Conservation (phyloP, 306 rosid species). For the Pyrus communis region DNA sequence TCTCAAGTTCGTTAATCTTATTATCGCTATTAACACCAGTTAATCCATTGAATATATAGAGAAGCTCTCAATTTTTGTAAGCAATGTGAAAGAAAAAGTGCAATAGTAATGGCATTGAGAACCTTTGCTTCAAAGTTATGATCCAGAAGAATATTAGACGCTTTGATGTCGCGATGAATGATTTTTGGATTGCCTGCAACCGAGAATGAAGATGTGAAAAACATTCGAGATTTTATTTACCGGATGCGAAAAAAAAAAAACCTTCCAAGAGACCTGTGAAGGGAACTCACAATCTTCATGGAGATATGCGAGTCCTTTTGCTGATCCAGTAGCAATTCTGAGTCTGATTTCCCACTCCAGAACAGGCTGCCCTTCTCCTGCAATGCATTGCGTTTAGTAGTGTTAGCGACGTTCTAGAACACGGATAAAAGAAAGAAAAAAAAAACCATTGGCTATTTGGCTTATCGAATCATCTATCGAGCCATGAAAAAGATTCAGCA, state of each 20-base stretch:
- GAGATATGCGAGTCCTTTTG: slow-evolving; percentile 53
- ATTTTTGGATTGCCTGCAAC: slow-evolving; percentile 48
- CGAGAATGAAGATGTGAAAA: not conserved
- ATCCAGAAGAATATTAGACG: slow-evolving; percentile 60
- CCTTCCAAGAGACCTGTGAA: not conserved
- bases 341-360: slow-evolving; percentile 40
- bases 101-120: not conserved
- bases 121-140: slow-evolving; percentile 52
- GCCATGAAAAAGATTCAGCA: no score
- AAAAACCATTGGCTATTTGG: no score
- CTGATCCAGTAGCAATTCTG: slow-evolving; percentile 44
- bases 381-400: not conserved
- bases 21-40: no score
- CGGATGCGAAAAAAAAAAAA: not conserved
- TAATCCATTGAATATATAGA: no score
- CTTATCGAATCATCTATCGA: no score
- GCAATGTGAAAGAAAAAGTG: not conserved
- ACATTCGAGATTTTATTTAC: not conserved
- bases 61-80: no score
- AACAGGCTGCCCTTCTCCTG: slow-evolving; percentile 31
- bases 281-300: slow-evolving; percentile 50
- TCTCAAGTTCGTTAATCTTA: not conserved
- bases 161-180: slow-evolving; percentile 70
- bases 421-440: no score
- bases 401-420: no score